Percentiles rank a stretch among this genome's conserved stretches.
phyloP scores from a whole-genome alignment of 495 filamentous ascomycete genomes.

The Immersiella caudata region DNA sequence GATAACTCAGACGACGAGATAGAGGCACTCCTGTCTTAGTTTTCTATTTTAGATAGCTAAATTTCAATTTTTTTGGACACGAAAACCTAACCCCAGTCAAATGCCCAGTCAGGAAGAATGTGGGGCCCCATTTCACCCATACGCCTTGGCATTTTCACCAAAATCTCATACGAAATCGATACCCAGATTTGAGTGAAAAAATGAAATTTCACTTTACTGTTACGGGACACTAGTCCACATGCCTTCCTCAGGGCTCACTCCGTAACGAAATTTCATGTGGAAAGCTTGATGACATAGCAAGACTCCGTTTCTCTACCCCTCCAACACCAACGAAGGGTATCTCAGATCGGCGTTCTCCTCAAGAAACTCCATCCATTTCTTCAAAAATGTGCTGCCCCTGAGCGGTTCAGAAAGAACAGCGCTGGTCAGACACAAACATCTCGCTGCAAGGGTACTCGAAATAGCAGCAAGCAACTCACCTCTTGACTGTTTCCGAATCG shows the following conservation, averaged over 20 bases:
- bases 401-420: slow-evolving; percentile 25
- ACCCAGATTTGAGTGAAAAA: no score
- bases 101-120: no score
- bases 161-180: no score
- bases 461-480: slow-evolving; percentile 54
- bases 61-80: no score
- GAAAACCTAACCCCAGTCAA: no score
- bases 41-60: no score
- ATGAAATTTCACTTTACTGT: no score
- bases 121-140: no score
- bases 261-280: background rate
- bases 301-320: slow-evolving; percentile 19
- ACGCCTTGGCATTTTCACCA: no score
- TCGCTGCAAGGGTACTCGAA: slow-evolving; percentile 4
- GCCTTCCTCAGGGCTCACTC: background rate
- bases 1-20: no score
- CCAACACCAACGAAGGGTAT: slow-evolving; percentile 65
- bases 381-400: slow-evolving; percentile 80
- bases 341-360: slow-evolving; percentile 83
- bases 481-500: slow-evolving; percentile 87
- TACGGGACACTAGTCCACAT: no score
- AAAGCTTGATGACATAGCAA: background rate
- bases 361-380: slow-evolving; percentile 84
- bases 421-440: slow-evolving; percentile 21
- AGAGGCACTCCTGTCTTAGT: no score